These are phyloP conservation scores for Papiliotrema laurentii DNA, from an alignment of 1,284 basidiomycete species.

Conservation along the genomic window DNA sequence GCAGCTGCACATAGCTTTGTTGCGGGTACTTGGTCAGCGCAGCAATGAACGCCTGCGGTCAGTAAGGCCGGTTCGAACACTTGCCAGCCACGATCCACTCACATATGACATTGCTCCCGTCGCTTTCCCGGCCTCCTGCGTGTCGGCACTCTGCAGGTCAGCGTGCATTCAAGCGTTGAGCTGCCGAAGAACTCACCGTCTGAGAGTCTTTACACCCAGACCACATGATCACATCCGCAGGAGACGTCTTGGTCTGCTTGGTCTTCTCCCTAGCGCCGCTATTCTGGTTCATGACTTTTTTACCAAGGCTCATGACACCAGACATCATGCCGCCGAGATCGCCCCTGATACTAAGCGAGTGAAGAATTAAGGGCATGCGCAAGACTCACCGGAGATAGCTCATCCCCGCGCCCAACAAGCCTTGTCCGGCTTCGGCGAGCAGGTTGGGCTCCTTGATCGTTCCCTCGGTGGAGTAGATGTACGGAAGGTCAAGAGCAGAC, in stretches of 20 bases:
- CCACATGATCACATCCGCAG: conserved; percentile 67
- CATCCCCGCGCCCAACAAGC: conserved; percentile 54
- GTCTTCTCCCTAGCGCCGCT: conserved; percentile 26
- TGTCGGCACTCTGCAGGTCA: conserved; percentile 59
- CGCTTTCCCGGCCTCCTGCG: conserved; percentile 70
- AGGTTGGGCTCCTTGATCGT: conserved; percentile 89
- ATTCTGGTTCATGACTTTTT: conserved; percentile 28
- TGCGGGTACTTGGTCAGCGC: conserved; percentile 60
- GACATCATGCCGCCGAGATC: conserved; percentile 69
- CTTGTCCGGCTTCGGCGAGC: conserved; percentile 68
- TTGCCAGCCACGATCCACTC: conserved; percentile 2
- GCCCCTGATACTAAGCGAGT: conserved; percentile 49
- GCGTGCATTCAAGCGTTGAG: too few species aligned
- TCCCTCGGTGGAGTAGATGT: conserved; percentile 79
- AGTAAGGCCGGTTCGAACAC: background rate
- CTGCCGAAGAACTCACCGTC: conserved; percentile 55
- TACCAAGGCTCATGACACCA: conserved; percentile 43
- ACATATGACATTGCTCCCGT: conserved; percentile 74
- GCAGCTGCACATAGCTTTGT: conserved; percentile 74
- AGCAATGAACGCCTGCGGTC: conserved; percentile 19
- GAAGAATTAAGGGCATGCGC: conserved; percentile 2
- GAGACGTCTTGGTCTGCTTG: conserved; percentile 59
- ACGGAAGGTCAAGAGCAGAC: conserved; percentile 51
- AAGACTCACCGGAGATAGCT: conserved; percentile 15
- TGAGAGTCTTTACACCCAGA: conserved; percentile 91